Evolutionary conservation across 2,329 filamentous ascomycete species (phyloP).

Genomic region (Lanzia echinophila): DNA sequence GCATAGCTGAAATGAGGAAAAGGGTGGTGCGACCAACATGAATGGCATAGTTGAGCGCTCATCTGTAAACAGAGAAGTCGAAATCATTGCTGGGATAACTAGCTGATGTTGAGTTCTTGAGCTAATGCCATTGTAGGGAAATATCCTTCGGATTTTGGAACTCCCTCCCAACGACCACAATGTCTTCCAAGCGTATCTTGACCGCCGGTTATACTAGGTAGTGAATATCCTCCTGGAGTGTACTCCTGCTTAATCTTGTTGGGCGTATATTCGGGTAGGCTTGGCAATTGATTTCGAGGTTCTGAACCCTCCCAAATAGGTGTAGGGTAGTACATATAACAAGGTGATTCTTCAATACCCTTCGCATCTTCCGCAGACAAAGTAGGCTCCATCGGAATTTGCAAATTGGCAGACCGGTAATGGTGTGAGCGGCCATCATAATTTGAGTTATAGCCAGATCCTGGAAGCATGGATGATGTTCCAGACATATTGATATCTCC

Average conservation of each 20-base stretch:
- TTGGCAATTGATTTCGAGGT: slow-evolving; percentile 22
- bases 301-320: slow-evolving; percentile 27
- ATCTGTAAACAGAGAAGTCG: not conserved
- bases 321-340: slow-evolving; percentile 29
- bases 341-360: slow-evolving; percentile 22
- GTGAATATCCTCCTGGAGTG: slow-evolving; percentile 15
- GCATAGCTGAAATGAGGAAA: too few species aligned
- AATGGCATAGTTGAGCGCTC: too few species aligned
- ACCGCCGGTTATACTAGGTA: slow-evolving; percentile 22
- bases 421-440: slow-evolving; percentile 27
- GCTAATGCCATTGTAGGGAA: slow-evolving; percentile 26
- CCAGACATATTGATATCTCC: slow-evolving; percentile 28
- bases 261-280: slow-evolving; percentile 19
- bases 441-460: slow-evolving; percentile 20
- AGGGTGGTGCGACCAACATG: too few species aligned
- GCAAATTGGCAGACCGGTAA: slow-evolving; percentile 22
- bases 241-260: slow-evolving; percentile 27
- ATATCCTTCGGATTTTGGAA: slow-evolving; percentile 24
- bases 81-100: not conserved
- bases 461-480: slow-evolving; percentile 22
- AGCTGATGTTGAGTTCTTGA: slow-evolving; percentile 28
- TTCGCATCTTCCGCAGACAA: slow-evolving; percentile 28
- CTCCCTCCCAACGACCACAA: slow-evolving; percentile 30
- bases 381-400: slow-evolving; percentile 29
- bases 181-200: slow-evolving; percentile 20